Conservation (phyloP, 208 protist species). For the Wallacemonas collosoma region DNA sequence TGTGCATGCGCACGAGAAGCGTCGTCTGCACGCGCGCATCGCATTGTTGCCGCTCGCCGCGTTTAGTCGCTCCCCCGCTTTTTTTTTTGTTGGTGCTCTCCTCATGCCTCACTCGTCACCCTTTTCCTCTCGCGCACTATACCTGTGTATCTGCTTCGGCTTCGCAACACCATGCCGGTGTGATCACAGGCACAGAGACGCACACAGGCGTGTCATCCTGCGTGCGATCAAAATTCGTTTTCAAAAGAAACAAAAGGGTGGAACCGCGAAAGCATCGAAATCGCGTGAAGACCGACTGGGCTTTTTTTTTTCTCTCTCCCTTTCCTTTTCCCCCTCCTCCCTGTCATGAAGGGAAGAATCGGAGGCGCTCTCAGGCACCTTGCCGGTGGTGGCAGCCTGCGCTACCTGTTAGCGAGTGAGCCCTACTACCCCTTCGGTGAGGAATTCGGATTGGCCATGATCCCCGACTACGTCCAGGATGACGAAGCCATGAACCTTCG, state of each 20-base stretch:
- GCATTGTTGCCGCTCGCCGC: no score
- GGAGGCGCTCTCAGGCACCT: conserved; percentile 53
- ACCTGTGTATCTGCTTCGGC: no score
- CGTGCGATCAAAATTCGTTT: no score
- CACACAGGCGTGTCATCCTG: no score
- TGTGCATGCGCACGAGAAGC: no score
- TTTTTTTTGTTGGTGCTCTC: not conserved
- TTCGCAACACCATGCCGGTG: no score
- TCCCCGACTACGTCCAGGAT: conserved; percentile 81
- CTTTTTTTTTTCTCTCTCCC: not conserved
- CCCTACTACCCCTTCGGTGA: conserved; percentile 85
- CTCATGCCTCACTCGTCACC: not conserved
- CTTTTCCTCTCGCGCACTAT: conserved; percentile 5
- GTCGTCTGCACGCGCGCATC: no score
- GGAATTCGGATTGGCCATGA: conserved; percentile 83
- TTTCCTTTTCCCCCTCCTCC: not conserved
- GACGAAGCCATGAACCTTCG: conserved; percentile 67
- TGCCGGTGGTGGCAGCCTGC: conserved; percentile 65
- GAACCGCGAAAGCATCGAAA: no score
- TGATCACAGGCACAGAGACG: no score
- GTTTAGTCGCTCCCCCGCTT: not conserved
- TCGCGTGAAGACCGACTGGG: no score
- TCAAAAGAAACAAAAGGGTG: no score
- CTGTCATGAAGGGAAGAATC: conserved; percentile 40
- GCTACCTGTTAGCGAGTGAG: conserved; percentile 70